phyloP scores from a whole-genome alignment of 2,329 filamentous ascomycete species.

The Periconia digitata region DNA sequence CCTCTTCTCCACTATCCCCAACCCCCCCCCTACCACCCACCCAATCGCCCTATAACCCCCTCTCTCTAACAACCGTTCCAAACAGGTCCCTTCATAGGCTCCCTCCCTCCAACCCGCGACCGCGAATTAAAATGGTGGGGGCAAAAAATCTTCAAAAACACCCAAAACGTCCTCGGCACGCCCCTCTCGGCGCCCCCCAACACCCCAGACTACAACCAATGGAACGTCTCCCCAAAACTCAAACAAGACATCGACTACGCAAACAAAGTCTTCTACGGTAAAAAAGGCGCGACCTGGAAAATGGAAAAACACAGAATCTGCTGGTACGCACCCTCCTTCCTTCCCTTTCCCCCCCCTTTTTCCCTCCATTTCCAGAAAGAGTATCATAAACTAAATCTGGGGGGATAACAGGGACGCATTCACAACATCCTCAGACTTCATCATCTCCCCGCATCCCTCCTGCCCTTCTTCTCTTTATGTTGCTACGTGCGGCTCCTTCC shows the following conservation, averaged over 20 bases:
- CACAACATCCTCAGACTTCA: constrained; percentile 57
- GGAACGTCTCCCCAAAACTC: constrained; percentile 59
- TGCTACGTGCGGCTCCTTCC: constrained; percentile 62
- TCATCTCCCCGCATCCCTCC: constrained; percentile 56
- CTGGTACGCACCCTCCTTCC: constrained; percentile 52
- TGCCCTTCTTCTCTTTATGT: constrained; percentile 53
- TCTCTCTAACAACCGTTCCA: too few species aligned
- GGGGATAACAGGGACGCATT: constrained; percentile 61
- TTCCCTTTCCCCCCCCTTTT: background rate
- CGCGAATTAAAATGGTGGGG: constrained; percentile 40
- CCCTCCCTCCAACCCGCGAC: constrained; percentile 35
- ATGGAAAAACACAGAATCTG: constrained; percentile 66
- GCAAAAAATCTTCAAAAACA: constrained; percentile 40
- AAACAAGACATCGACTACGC: constrained; percentile 62
- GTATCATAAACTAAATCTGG: background rate
- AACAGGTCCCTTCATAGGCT: constrained; percentile 34
- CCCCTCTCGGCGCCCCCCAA: constrained; percentile 61
- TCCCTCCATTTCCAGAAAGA: constrained; percentile 18
- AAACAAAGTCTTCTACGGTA: constrained; percentile 61
- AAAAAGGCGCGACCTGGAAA: constrained; percentile 57
- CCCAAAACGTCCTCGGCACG: constrained; percentile 47
- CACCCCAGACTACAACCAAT: constrained; percentile 62
- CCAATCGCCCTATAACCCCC: background rate
- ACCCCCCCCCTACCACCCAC: background rate
- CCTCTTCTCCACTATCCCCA: background rate